Conservation (phyloP, 441 rosid species). For the Syzygium syzygioides region DNA sequence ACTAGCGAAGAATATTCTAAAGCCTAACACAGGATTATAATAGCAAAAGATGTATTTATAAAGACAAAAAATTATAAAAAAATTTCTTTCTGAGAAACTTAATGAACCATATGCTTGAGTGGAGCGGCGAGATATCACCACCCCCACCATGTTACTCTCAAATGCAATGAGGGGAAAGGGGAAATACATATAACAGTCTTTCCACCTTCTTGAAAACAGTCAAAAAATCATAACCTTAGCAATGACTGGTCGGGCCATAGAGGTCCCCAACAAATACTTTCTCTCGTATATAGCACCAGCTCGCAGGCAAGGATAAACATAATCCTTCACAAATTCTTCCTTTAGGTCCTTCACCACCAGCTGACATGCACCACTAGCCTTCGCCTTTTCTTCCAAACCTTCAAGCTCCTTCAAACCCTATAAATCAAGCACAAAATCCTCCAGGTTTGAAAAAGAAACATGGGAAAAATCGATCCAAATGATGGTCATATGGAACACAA, state of each 20-base stretch:
- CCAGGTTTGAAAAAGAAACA: not conserved
- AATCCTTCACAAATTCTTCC: slow-evolving; percentile 90
- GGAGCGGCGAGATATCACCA: not conserved
- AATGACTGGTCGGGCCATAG: slow-evolving; percentile 98
- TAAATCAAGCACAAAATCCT: slow-evolving; percentile 10
- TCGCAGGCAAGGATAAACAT: slow-evolving; percentile 78
- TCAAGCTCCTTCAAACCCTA: slow-evolving; percentile 83
- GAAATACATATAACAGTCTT: not conserved
- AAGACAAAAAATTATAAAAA: not conserved
- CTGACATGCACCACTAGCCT: slow-evolving; percentile 92
- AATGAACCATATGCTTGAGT: not conserved
- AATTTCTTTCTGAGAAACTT: not conserved
- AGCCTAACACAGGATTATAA: not conserved
- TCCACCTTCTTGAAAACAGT: not conserved
- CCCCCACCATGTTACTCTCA: not conserved
- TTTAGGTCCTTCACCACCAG: slow-evolving; percentile 82
- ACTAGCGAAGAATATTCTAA: not conserved
- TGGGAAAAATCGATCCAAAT: not conserved
- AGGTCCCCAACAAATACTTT: slow-evolving; percentile 90
- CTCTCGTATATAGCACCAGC: slow-evolving; percentile 94
- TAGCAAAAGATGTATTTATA: not conserved
- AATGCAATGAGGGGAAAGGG: not conserved
- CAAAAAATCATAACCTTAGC: slow-evolving; percentile 55
- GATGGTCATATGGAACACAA: not conserved
- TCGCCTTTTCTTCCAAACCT: slow-evolving; percentile 89